Conservation (phyloP, 2,329 filamentous ascomycete species). For the Pseudogymnoascus verrucosus region DNA sequence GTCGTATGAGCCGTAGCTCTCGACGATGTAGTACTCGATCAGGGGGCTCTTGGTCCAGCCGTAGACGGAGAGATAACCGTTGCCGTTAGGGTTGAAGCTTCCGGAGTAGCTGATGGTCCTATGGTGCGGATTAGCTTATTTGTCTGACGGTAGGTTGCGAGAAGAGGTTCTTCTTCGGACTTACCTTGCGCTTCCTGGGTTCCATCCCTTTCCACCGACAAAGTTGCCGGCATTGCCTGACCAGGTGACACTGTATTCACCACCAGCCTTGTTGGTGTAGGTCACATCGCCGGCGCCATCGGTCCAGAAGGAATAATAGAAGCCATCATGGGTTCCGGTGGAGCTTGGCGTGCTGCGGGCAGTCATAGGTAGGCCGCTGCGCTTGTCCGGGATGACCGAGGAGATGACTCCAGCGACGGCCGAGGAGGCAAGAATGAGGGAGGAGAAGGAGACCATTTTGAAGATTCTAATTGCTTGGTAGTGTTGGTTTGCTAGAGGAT, state of each 20-base stretch:
- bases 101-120: slow-evolving; percentile 36
- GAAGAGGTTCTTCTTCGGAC: too few relatives aligned
- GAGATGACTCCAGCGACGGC: slow-evolving; percentile 12
- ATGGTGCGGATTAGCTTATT: not conserved
- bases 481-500: not conserved
- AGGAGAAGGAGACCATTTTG: slow-evolving; percentile 17
- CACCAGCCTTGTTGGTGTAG: slow-evolving; percentile 46
- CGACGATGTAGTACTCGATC: slow-evolving; percentile 53
- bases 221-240: slow-evolving; percentile 37
- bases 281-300: slow-evolving; percentile 42
- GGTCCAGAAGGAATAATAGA: slow-evolving; percentile 54
- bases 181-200: slow-evolving; percentile 28
- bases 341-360: slow-evolving; percentile 33
- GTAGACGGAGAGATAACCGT: slow-evolving; percentile 47
- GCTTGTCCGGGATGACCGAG: not conserved
- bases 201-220: slow-evolving; percentile 44
- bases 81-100: slow-evolving; percentile 33
- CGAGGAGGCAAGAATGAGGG: slow-evolving; percentile 14
- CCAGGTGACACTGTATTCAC: slow-evolving; percentile 44
- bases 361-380: not conserved
- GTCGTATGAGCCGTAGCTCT: slow-evolving; percentile 42
- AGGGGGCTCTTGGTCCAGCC: slow-evolving; percentile 45
- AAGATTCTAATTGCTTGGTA: not conserved
- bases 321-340: slow-evolving; percentile 47
- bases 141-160: too few relatives aligned